Percentiles rank a stretch among this genome's conserved stretches.
These are phyloP conservation scores for Coprinellus micaceus DNA, from an alignment of 768 basidiomycete species.

Conservation along the genomic window DNA sequence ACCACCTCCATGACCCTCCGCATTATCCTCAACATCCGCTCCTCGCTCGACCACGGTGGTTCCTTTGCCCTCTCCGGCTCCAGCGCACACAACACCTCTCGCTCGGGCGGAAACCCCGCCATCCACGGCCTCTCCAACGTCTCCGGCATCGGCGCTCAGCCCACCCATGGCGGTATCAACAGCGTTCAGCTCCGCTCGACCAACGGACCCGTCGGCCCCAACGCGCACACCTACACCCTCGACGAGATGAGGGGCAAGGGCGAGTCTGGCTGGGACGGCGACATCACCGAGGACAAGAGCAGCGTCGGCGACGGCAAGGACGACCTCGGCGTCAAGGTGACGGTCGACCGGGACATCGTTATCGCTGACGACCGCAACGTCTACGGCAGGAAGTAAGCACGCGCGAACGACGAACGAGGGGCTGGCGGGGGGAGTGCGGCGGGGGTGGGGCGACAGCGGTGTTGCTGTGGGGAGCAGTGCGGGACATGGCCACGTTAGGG, in stretches of 20 bases:
- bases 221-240: slow-evolving; percentile 48
- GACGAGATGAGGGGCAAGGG: slow-evolving; percentile 50
- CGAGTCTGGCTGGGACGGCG: slow-evolving; percentile 42
- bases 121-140: slow-evolving; percentile 44
- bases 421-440: neutral
- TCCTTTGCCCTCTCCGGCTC: slow-evolving; percentile 57
- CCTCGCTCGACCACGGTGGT: slow-evolving; percentile 69
- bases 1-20: slow-evolving; percentile 87
- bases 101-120: slow-evolving; percentile 23
- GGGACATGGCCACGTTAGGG: neutral
- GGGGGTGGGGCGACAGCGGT: neutral
- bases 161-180: slow-evolving; percentile 29
- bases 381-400: neutral
- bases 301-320: slow-evolving; percentile 28
- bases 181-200: slow-evolving; percentile 1
- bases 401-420: neutral
- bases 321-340: slow-evolving; percentile 38
- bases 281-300: slow-evolving; percentile 36
- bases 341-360: slow-evolving; percentile 40
- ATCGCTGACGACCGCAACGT: slow-evolving; percentile 10
- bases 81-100: slow-evolving; percentile 35
- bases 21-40: slow-evolving; percentile 79
- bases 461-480: neutral
- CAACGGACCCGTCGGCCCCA: slow-evolving; percentile 25
- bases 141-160: slow-evolving; percentile 34